A percentile compares a stretch with the other conserved stretches of the same genome.
These are phyloP conservation scores for Colletotrichum endophyticum DNA, from an alignment of 2,329 filamentous ascomycete genomes.

Conservation along the genomic window DNA sequence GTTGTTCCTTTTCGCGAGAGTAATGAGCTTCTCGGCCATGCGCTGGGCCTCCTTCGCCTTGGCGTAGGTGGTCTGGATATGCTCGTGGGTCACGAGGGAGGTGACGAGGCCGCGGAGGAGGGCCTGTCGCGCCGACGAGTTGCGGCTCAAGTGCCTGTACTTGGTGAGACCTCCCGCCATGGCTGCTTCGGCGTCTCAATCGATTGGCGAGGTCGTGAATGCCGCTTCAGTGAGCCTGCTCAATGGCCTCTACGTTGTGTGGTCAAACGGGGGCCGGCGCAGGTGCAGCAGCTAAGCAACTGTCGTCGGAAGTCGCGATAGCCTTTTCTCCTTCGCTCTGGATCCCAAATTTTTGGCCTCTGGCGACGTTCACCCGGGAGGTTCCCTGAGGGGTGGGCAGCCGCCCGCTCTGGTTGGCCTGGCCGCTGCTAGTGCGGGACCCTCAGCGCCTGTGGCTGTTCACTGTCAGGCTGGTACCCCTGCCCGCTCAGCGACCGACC, in stretches of 20 bases:
- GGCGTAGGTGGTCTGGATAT: conserved; percentile 92
- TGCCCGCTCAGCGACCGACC: background rate
- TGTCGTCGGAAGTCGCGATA: background rate
- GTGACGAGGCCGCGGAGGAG: conserved; percentile 96
- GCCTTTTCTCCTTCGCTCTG: background rate
- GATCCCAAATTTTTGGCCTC: conserved; percentile 15
- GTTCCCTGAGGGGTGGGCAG: background rate
- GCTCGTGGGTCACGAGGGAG: conserved; percentile 90
- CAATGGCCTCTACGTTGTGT: background rate
- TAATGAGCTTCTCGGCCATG: conserved; percentile 92
- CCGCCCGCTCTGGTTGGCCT: conserved; percentile 5
- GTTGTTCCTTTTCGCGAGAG: conserved; percentile 90
- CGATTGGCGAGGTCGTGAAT: background rate
- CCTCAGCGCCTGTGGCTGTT: background rate
- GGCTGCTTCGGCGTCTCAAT: conserved; percentile 9
- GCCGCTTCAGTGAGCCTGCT: conserved; percentile 13
- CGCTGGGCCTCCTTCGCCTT: conserved; percentile 98
- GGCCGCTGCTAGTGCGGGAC: background rate
- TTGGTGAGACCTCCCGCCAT: conserved; percentile 90
- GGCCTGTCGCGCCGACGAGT: conserved; percentile 86
- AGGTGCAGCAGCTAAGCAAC: conserved; percentile 21
- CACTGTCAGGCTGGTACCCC: background rate
- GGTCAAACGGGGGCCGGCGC: background rate
- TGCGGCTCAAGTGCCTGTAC: conserved; percentile 87
- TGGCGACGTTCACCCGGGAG: background rate